phyloP scores from a whole-genome alignment of 192 early-diverging fungal species.

The Dissophora ornata region DNA sequence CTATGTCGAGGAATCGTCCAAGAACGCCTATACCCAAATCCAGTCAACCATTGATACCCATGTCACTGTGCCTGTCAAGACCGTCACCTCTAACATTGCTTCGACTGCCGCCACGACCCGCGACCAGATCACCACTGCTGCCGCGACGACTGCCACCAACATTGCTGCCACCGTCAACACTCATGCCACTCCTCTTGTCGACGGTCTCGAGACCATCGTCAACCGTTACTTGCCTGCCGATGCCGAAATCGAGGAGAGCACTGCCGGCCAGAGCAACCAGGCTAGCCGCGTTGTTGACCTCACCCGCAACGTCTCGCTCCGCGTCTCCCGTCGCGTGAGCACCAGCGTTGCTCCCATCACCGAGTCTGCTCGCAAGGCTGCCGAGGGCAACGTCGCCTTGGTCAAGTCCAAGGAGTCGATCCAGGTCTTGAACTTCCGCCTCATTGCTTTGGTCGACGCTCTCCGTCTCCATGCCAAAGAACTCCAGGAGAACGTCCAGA shows the following conservation, averaged over 20 bases:
- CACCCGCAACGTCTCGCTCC: slow-evolving; percentile 44
- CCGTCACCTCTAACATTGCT: slow-evolving; percentile 55
- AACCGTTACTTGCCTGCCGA: slow-evolving; percentile 51
- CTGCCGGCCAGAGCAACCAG: slow-evolving; percentile 46
- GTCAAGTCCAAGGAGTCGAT: slow-evolving; percentile 53
- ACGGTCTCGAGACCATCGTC: slow-evolving; percentile 46
- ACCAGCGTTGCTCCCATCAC: slow-evolving; percentile 36
- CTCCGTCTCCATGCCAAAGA: slow-evolving; percentile 46
- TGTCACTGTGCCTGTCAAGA: slow-evolving; percentile 68
- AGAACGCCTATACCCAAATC: slow-evolving; percentile 60
- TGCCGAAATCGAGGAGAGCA: slow-evolving; percentile 27
- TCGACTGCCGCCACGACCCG: slow-evolving; percentile 24
- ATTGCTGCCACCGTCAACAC: slow-evolving; percentile 70
- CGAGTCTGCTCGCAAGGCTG: slow-evolving; percentile 43
- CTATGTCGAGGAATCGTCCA: slow-evolving; percentile 44
- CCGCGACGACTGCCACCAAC: slow-evolving; percentile 33
- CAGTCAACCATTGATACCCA: slow-evolving; percentile 49
- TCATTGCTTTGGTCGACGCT: slow-evolving; percentile 34
- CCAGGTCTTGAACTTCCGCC: slow-evolving; percentile 42
- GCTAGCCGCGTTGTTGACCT: slow-evolving; percentile 49
- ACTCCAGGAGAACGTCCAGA: slow-evolving; percentile 52
- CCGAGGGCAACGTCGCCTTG: slow-evolving; percentile 43
- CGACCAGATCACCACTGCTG: slow-evolving; percentile 28
- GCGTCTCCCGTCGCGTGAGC: slow-evolving; percentile 50
- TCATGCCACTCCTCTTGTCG: slow-evolving; percentile 52